Evolutionary conservation across 2,329 filamentous ascomycete species (phyloP).

Genomic region (Epichloe coenophiala): DNA sequence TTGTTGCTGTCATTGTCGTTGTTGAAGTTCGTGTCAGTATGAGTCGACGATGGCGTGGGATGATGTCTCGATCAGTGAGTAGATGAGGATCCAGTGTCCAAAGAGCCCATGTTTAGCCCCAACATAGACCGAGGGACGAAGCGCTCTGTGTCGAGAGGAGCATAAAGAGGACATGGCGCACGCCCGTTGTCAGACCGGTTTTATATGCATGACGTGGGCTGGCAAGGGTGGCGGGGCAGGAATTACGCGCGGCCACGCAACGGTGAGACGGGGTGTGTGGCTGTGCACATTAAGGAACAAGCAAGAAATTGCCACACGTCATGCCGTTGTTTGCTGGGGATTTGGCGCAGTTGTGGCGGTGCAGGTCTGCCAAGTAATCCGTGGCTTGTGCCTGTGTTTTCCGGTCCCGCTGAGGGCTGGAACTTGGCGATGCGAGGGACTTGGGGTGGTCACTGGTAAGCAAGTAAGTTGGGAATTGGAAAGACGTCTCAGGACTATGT

Average conservation of each 20-base stretch:
- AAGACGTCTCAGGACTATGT: no score
- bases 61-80: not conserved
- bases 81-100: conserved; percentile 1
- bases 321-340: not conserved
- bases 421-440: no score
- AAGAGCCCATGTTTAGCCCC: conserved; percentile 6
- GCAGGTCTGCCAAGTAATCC: no score
- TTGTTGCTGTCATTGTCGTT: not conserved
- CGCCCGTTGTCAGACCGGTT: not conserved
- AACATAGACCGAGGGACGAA: not conserved
- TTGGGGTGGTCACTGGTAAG: no score
- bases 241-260: not conserved
- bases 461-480: no score
- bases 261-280: not conserved
- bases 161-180: no score
- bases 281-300: not conserved
- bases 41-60: not conserved
- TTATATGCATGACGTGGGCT: not conserved
- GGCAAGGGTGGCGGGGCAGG: no score
- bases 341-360: no score
- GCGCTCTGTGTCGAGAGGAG: not conserved
- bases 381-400: no score
- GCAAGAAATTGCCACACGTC: not conserved
- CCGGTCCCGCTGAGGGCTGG: no score
- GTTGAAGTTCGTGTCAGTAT: not conserved